Evolutionary conservation across 345 rosid genomes (phyloP), one percentile per base, ranked within the genome.

Genomic region (Barbarea vulgaris): DNA sequence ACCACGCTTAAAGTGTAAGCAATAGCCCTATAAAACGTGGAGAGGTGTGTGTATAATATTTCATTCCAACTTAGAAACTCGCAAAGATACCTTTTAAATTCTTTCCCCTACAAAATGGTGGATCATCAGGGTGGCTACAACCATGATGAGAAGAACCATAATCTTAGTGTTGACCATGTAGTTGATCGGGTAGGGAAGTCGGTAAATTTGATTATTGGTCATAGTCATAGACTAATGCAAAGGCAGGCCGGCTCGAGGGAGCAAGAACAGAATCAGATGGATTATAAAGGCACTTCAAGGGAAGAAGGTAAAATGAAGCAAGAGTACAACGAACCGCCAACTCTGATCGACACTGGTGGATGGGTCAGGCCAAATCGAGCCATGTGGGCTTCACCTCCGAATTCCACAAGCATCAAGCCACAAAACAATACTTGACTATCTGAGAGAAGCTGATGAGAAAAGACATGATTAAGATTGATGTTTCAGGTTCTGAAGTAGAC

Each of bases 321-420:
- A 24, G 25, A 24, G 25, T 24, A 47, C 17, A 71, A 60, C 9
- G 75, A 71, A 24, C 17, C 15, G 3, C 75, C 68, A 25, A 28
- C 47, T 15, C 60, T 71, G 66, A 71, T 71, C 9, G 22, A 4
- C 12, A 2, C 18, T 34, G 75, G 75, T n/a, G 75, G 75, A 48
- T 71, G 75, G 75, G 67, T 71, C 17, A 71, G 75, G 22, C 75
- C 75, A 31, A 71, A 71, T 21, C 47, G 67, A 46, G 75, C 75
- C 34, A 58, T 71, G 75, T 71, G 75, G 75, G 66, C 75, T 71
- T 71, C 75, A 48, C 68, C 59, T 57, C 75, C 75, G 1, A 27
- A 7, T 39, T 55, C 52, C 9, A 22, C 48, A 21, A 67, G 21
- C 72, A 34, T 48, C 3, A n/a, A 14, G 48, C 22, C 60, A 22